phyloP scores from a whole-genome alignment of 1,284 basidiomycete genomes.

The Cryptococcus floricola region DNA sequence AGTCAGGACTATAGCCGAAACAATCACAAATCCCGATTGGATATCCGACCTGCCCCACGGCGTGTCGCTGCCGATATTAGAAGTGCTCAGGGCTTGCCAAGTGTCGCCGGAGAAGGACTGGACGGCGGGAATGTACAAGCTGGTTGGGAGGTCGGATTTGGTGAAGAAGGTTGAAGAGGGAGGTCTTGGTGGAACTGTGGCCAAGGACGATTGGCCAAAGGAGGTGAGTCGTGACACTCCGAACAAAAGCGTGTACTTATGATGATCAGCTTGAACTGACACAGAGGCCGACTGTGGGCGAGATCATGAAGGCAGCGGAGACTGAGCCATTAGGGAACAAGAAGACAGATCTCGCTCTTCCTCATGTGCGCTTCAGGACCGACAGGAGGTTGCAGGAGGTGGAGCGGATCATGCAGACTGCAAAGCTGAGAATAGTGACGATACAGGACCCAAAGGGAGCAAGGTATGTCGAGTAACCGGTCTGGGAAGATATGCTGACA shows the following conservation, averaged over 20 bases:
- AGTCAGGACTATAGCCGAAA: slow-evolving; percentile 59
- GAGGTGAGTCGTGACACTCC: slow-evolving; percentile 12
- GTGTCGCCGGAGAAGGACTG: slow-evolving; percentile 68
- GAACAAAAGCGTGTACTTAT: not conserved
- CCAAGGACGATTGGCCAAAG: slow-evolving; percentile 13
- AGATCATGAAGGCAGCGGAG: slow-evolving; percentile 10
- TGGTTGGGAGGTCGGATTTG: slow-evolving; percentile 77
- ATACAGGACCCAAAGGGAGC: slow-evolving; percentile 67
- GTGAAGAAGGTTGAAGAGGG: slow-evolving; percentile 26
- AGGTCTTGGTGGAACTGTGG: not conserved
- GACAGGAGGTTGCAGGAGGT: slow-evolving; percentile 83
- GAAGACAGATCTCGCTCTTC: slow-evolving; percentile 13
- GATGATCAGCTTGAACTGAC: slow-evolving; percentile 7
- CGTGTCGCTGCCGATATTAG: slow-evolving; percentile 71
- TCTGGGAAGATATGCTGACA: not conserved
- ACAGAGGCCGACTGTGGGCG: slow-evolving; percentile 20
- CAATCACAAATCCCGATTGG: slow-evolving; percentile 54
- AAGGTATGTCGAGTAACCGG: slow-evolving; percentile 51
- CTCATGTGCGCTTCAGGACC: slow-evolving; percentile 76
- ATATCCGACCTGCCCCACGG: slow-evolving; percentile 60
- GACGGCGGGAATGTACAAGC: slow-evolving; percentile 65
- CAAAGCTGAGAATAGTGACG: slow-evolving; percentile 62
- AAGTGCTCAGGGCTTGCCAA: slow-evolving; percentile 77
- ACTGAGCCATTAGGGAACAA: slow-evolving; percentile 2
- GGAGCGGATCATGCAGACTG: slow-evolving; percentile 78